Evolutionary conservation across 805 yeast species (phyloP).

Genomic region (Saccharomyces mikatae): DNA sequence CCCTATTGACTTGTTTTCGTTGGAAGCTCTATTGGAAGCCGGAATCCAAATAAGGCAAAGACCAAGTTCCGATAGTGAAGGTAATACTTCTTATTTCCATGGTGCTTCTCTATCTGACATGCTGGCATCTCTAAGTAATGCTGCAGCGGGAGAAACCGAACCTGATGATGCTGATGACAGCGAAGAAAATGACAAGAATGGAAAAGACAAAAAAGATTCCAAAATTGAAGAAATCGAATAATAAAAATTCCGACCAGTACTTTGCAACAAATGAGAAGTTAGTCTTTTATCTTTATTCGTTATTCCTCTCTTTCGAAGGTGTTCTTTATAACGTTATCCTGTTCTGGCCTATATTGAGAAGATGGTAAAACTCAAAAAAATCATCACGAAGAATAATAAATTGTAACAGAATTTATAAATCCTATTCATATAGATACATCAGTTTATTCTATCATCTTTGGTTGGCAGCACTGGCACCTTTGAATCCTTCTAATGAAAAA

Average conservation of each 20-base stretch:
- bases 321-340: not conserved
- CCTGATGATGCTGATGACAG: conserved; percentile 9
- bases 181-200: conserved; percentile 20
- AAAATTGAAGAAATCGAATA: not conserved
- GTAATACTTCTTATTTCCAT: conserved; percentile 53
- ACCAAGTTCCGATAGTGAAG: conserved; percentile 31
- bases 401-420: not conserved
- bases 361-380: not conserved
- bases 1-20: conserved; percentile 8
- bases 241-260: not conserved
- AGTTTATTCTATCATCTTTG: not conserved
- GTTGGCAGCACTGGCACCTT: not conserved
- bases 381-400: not conserved
- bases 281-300: not conserved
- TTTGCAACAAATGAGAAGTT: not conserved
- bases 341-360: not conserved
- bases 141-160: conserved; percentile 27
- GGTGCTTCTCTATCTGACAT: conserved; percentile 56
- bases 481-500: not conserved
- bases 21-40: conserved; percentile 15
- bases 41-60: conserved; percentile 33
- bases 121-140: conserved; percentile 42
- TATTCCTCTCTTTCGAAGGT: not conserved
- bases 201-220: conserved; percentile 2
- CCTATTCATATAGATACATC: not conserved